A percentile compares a stretch with the other conserved stretches of the same genome.
These are phyloP conservation scores for Sisymbrium irio DNA, from an alignment of 345 rosid genomes.

Conservation along the genomic window DNA sequence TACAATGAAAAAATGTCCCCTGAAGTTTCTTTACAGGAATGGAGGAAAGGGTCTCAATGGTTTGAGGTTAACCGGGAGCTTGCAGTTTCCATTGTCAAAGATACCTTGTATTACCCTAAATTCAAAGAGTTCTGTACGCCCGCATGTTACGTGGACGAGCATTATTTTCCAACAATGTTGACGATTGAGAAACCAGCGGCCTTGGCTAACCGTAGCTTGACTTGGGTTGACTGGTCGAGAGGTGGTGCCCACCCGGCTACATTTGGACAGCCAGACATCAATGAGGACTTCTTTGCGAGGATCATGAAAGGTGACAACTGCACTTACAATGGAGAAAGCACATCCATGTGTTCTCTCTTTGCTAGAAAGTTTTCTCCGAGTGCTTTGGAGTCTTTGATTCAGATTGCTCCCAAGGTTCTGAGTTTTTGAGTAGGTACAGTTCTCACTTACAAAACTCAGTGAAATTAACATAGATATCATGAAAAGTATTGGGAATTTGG, in stretches of 20 bases:
- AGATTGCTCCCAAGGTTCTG: conserved; percentile 45
- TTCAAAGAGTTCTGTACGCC: conserved; percentile 73
- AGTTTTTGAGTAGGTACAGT: conserved; percentile 27
- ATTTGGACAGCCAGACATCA: conserved; percentile 64
- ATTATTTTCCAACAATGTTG: conserved; percentile 90
- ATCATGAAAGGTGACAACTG: conserved; percentile 43
- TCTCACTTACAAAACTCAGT: background rate
- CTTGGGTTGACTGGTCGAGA: conserved; percentile 98
- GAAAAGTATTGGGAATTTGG: background rate
- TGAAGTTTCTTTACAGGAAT: conserved; percentile 56
- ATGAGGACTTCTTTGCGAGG: conserved; percentile 56
- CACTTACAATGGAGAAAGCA: conserved; percentile 47
- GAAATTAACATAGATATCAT: background rate
- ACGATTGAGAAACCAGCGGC: conserved; percentile 50
- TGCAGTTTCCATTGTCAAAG: conserved; percentile 65
- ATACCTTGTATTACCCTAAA: conserved; percentile 54
- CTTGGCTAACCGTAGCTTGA: conserved; percentile 79
- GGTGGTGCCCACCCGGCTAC: conserved; percentile 96
- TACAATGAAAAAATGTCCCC: conserved; percentile 74
- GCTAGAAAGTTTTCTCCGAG: conserved; percentile 84
- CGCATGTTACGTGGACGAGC: conserved; percentile 83
- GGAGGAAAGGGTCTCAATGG: conserved; percentile 99
- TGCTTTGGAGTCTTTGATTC: conserved; percentile 57
- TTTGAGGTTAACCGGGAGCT: conserved; percentile 74
- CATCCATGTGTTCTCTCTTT: conserved; percentile 57